A percentile compares a stretch with the other conserved stretches of the same genome.
Evolutionary conservation across 2,329 filamentous ascomycete genomes (phyloP).

Genomic region (Apiospora saccharicola): DNA sequence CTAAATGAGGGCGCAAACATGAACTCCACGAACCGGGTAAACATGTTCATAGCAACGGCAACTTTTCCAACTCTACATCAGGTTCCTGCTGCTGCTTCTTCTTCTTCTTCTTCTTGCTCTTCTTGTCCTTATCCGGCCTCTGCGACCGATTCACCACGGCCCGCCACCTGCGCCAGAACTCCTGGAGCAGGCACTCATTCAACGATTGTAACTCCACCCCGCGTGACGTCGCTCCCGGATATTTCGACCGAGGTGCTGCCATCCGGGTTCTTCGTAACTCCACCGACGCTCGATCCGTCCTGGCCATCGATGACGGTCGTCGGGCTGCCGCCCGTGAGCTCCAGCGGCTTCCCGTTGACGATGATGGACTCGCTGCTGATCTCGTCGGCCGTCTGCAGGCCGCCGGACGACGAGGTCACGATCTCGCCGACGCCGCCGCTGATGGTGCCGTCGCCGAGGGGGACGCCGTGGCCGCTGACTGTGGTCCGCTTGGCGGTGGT

Average conservation of each 20-base stretch:
- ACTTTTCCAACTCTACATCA: not conserved
- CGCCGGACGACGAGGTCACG: not conserved
- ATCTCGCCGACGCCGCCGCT: not conserved
- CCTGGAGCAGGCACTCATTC: not conserved
- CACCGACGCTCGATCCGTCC: not conserved
- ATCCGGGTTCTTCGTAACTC: constrained; percentile 1
- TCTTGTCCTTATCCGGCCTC: not conserved
- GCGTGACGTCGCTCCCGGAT: not conserved
- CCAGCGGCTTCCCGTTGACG: not conserved
- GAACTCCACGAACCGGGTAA: not conserved
- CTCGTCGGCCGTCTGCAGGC: not conserved
- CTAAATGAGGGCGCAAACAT: not conserved
- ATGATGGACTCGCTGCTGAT: constrained; percentile 9
- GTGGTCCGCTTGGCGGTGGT: not conserved
- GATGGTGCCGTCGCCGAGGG: constrained; percentile 11
- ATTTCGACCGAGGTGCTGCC: constrained; percentile 17
- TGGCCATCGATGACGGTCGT: not conserved
- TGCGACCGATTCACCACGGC: not conserved
- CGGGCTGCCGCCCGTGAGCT: not conserved
- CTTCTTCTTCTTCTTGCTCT: not conserved
- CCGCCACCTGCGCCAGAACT: not conserved
- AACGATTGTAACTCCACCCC: constrained; percentile 10
- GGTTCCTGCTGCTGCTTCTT: not conserved
- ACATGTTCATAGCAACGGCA: not conserved
- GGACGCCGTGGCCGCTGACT: constrained; percentile 3